phyloP scores from a whole-genome alignment of 371 early-diverging fungal species.

The Mortierella sp. region DNA sequence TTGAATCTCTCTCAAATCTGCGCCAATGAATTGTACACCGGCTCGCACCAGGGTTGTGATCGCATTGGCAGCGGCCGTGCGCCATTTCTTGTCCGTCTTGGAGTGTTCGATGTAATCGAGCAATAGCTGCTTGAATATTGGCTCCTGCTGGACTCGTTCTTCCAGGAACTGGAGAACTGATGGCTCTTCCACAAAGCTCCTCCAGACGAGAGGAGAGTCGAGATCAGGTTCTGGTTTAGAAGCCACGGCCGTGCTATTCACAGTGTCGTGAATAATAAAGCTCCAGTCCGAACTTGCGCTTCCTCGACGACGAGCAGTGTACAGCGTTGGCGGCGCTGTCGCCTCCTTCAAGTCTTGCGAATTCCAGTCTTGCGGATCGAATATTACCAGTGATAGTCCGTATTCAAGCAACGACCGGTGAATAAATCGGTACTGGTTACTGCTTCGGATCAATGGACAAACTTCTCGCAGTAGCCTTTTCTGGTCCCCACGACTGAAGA shows the following conservation, averaged over 20 bases:
- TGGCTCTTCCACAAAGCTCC: neutral
- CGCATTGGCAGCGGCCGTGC: conserved; percentile 5
- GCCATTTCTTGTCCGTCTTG: neutral
- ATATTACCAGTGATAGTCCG: neutral
- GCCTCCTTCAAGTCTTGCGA: neutral
- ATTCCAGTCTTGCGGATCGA: neutral
- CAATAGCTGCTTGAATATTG: neutral
- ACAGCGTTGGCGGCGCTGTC: no score
- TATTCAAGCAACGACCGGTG: conserved; percentile 20
- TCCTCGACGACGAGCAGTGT: no score
- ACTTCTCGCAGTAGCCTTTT: neutral
- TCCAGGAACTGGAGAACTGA: conserved; percentile 11
- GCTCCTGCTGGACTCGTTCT: neutral
- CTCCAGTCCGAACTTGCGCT: no score
- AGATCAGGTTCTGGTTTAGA: no score
- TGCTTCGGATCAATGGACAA: conserved; percentile 2
- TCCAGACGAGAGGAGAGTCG: neutral
- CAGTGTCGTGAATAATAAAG: no score
- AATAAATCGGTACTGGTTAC: conserved; percentile 18
- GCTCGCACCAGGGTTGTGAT: conserved; percentile 7
- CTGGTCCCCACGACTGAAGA: neutral
- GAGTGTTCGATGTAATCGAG: neutral
- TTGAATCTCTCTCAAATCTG: neutral
- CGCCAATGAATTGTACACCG: neutral
- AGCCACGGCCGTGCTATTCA: no score